Conservation (phyloP, 2,329 filamentous ascomycete species). For the Xylariaceae sp. region DNA sequence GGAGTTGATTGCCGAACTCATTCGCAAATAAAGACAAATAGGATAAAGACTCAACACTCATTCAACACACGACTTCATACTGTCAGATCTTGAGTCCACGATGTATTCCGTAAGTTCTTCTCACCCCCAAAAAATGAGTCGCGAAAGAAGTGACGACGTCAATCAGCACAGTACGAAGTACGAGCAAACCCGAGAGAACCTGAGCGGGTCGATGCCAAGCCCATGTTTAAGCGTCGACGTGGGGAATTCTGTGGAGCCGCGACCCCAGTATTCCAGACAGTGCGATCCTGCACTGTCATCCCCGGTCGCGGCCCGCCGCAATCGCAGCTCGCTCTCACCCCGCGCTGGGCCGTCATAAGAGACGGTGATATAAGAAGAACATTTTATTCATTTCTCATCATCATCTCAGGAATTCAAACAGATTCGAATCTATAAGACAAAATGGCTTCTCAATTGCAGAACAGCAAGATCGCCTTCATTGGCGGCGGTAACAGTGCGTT, state of each 20-base stretch:
- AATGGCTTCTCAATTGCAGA: slow-evolving; percentile 28
- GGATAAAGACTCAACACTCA: no score
- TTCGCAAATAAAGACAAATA: no score
- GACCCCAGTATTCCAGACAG: not conserved
- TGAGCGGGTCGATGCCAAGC: not conserved
- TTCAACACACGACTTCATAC: no score
- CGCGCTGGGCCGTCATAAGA: not conserved
- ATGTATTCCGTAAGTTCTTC: no score
- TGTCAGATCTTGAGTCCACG: no score
- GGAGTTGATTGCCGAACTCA: no score
- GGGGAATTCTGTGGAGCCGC: not conserved
- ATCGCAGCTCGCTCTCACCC: not conserved
- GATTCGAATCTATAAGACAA: not conserved
- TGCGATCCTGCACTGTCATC: not conserved
- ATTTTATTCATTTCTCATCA: no score
- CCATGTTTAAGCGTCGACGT: not conserved
- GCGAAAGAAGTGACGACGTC: no score
- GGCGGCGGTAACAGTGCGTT: slow-evolving; percentile 41
- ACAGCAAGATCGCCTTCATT: slow-evolving; percentile 31
- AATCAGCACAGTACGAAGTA: no score
- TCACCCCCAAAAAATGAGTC: no score
- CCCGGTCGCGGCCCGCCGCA: not conserved
- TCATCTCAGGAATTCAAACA: not conserved
- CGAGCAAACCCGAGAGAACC: not conserved
- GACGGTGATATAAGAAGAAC: no score